These are phyloP conservation scores for Kodamaea laetipori DNA, from an alignment of 805 yeast genomes.

Conservation along the genomic window DNA sequence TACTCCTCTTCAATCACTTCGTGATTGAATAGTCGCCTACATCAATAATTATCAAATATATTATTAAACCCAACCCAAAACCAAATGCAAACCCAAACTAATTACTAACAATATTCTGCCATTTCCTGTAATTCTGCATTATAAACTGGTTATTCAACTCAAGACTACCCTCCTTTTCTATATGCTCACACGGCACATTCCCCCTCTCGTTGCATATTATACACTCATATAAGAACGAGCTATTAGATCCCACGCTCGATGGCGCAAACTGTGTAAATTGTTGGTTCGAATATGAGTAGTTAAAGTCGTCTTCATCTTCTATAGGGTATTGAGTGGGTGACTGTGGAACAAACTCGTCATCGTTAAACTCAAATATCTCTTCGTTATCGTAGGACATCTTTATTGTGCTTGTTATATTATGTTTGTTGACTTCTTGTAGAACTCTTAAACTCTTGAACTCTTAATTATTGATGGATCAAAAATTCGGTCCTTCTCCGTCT, in stretches of 20 bases:
- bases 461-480: not conserved
- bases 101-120: constrained; percentile 14
- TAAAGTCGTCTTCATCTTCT: constrained; percentile 14
- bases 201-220: constrained; percentile 19
- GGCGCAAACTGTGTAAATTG: constrained; percentile 6
- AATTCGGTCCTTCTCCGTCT: not conserved
- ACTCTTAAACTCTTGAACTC: not conserved
- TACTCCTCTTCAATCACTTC: too few relatives aligned
- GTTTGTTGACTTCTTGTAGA: too few relatives aligned
- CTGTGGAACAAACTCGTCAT: constrained; percentile 15
- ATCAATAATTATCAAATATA: too few relatives aligned
- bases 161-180: constrained; percentile 13
- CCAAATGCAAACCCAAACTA: constrained; percentile 5
- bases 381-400: constrained; percentile 15
- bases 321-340: constrained; percentile 11
- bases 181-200: constrained; percentile 16
- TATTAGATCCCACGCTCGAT: constrained; percentile 3
- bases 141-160: constrained; percentile 17
- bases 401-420: not conserved
- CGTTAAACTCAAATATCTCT: constrained; percentile 20
- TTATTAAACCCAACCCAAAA: too few relatives aligned
- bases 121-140: constrained; percentile 20
- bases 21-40: too few relatives aligned
- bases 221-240: constrained; percentile 18
- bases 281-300: constrained; percentile 10